Conservation (phyloP, 1,139 yeast species). For the Hemisphaericaspora xylofermentans region DNA sequence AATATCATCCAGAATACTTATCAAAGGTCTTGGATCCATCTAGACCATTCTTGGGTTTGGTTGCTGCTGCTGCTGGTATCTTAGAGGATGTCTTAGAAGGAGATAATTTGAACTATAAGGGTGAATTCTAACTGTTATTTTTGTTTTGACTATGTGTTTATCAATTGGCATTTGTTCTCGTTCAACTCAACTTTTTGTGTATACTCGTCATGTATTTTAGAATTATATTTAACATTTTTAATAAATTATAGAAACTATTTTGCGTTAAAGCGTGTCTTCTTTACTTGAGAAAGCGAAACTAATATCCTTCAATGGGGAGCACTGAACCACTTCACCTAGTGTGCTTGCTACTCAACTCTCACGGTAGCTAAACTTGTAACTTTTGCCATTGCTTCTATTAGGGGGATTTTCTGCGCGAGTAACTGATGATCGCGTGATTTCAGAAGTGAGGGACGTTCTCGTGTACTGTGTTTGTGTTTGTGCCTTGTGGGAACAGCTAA, state of each 20-base stretch:
- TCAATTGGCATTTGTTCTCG: background rate
- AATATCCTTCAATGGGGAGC: too few relatives aligned
- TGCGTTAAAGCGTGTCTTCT: too few relatives aligned
- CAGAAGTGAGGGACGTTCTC: too few relatives aligned
- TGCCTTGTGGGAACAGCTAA: too few relatives aligned
- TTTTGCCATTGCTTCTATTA: too few relatives aligned
- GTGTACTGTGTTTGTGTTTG: background rate
- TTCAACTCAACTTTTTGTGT: too few relatives aligned
- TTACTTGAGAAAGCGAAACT: too few relatives aligned
- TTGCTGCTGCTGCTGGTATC: slow-evolving; percentile 87
- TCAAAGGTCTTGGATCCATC: slow-evolving; percentile 97
- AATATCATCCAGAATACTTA: slow-evolving; percentile 96
- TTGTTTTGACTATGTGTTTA: background rate
- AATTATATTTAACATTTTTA: background rate
- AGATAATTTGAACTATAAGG: slow-evolving; percentile 45
- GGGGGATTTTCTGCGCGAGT: too few relatives aligned
- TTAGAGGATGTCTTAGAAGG: slow-evolving; percentile 59
- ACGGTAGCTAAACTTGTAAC: too few relatives aligned
- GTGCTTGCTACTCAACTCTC: too few relatives aligned
- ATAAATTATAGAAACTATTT: slow-evolving; percentile 1
- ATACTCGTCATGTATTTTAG: background rate
- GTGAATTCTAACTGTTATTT: slow-evolving; percentile 34
- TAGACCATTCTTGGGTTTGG: slow-evolving; percentile 91
- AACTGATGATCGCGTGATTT: too few relatives aligned
- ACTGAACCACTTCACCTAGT: too few relatives aligned